Percentiles rank a stretch among this genome's conserved stretches.
These are phyloP conservation scores for Colletotrichum graminicola DNA, from an alignment of 2,329 filamentous ascomycete genomes.

Conservation along the genomic window DNA sequence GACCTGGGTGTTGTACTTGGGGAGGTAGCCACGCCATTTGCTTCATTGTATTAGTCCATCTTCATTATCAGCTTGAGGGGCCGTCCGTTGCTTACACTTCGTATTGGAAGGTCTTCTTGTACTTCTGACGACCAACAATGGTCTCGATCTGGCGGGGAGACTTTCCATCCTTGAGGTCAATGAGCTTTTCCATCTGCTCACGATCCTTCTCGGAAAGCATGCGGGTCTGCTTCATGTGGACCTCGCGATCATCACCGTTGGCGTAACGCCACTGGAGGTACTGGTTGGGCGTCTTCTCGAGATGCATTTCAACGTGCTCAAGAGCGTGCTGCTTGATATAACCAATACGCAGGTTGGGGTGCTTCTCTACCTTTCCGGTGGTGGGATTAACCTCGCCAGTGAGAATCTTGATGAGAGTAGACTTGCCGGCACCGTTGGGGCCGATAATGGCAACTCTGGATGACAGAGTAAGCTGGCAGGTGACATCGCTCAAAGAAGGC, in stretches of 20 bases:
- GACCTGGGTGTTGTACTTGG: slow-evolving; percentile 93
- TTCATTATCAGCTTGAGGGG: slow-evolving; percentile 24
- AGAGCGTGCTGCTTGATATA: slow-evolving; percentile 99
- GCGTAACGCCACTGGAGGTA: slow-evolving; percentile 99
- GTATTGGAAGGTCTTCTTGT: slow-evolving; percentile 99
- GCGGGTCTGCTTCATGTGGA: slow-evolving; percentile 97
- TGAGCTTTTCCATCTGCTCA: slow-evolving; percentile 89
- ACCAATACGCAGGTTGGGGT: slow-evolving; percentile 97
- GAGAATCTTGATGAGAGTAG: slow-evolving; percentile 95
- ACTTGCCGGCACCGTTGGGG: slow-evolving; percentile 97
- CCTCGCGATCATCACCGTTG: slow-evolving; percentile 96
- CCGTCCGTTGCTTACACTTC: slow-evolving; percentile 77
- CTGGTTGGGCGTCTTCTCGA: slow-evolving; percentile 99
- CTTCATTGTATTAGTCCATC: slow-evolving; percentile 55
- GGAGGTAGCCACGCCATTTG: slow-evolving; percentile 90
- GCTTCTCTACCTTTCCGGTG: slow-evolving; percentile 91
- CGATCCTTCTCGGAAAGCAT: slow-evolving; percentile 87
- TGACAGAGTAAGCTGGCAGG: slow-evolving; percentile 88
- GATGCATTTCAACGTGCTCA: slow-evolving; percentile 99
- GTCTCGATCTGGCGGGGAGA: slow-evolving; percentile 83
- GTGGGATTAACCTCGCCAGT: slow-evolving; percentile 92
- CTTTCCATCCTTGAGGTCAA: slow-evolving; percentile 87
- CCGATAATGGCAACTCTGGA: slow-evolving; percentile 97
- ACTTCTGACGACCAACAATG: slow-evolving; percentile 96
- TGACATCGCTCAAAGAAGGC: slow-evolving; percentile 88